Evolutionary conservation across 305 asterid genomes (phyloP).

Genomic region (Fraxinus sp.): DNA sequence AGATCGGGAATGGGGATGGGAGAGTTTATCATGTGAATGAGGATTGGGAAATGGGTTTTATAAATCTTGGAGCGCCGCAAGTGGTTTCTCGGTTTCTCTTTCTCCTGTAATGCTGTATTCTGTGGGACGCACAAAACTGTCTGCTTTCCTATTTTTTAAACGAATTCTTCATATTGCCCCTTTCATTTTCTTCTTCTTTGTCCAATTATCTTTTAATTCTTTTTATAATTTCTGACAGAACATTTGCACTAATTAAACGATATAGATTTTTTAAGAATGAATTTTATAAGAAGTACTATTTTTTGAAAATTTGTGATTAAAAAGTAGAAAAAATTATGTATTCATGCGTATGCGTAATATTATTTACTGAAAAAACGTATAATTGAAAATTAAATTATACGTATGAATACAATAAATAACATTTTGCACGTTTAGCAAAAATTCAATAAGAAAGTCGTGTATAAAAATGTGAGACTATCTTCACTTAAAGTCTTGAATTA

Average conservation of each 20-base stretch:
- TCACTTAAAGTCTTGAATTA: neutral
- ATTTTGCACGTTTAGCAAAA: neutral
- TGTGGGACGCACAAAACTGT: neutral
- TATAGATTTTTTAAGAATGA: neutral
- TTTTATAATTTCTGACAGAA: no score
- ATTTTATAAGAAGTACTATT: neutral
- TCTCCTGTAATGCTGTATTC: constrained; percentile 23
- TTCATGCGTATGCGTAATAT: neutral
- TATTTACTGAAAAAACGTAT: neutral
- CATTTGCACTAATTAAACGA: neutral
- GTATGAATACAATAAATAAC: neutral
- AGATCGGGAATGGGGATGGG: neutral
- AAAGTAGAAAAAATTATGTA: no score
- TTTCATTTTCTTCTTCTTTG: neutral
- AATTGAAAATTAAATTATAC: no score
- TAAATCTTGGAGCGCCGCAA: constrained; percentile 28
- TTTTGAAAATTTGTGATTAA: neutral
- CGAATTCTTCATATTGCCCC: neutral
- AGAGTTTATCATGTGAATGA: neutral
- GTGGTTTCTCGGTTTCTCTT: constrained; percentile 24
- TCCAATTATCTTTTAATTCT: neutral
- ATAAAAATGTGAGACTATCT: neutral
- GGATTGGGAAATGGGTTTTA: constrained; percentile 2
- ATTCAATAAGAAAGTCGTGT: neutral
- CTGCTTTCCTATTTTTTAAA: constrained; percentile 13